Base-by-base conservation (phyloP, 306 rosid species). In the Prunus salicina region DNA sequence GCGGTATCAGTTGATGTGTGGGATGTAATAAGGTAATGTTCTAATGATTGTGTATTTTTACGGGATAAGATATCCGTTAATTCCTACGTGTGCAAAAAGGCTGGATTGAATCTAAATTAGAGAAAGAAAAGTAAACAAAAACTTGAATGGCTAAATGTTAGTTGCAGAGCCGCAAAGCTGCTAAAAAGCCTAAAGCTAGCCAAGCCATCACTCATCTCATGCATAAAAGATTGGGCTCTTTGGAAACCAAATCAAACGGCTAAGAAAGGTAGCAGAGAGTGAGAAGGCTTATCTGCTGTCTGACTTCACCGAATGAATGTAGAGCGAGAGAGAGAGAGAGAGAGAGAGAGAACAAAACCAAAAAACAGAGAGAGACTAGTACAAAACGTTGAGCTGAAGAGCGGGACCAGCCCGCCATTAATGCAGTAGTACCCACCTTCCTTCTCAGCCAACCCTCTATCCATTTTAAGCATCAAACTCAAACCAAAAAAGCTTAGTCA, bases 391-490 rank as follows among this genome's bases (percentile, higher is more conserved):
- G 64, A 76, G 84, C 64, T 20, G 71, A 47, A 58, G 24, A 49
- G 73, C 46, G 78, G 87, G 82, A 72, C 84, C 81, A 75, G 76
- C 63, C 49, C 60, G 60, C 86, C 76, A 85, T 85, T 58, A 69
- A 72, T 86, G 81, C 76, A 50, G 12, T 46, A 14, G 64, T 72
- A 6, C 74, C 25, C 76, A 75, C 78, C 87, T 71, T 83, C 84
- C 62, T 74, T 68, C 46, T 19, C 78, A 28, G 27, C 82, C 77
- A 55, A 7, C 34, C 30, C 7, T 10, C 69, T n/a, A 19, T 34
- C 16, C 78, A 82, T 53, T 13, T 75, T 57, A 24, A 70, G 34
- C 55, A 58, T 69, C 75, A 67, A 53, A 80, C 78, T 78, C 60
- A 43, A 78, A 16, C 20, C 32, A 12, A 73, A 27, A 50, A 69